These are phyloP conservation scores for Nicotiana tomentosiformis DNA, from an alignment of 257 asterid genomes.

Conservation along the genomic window DNA sequence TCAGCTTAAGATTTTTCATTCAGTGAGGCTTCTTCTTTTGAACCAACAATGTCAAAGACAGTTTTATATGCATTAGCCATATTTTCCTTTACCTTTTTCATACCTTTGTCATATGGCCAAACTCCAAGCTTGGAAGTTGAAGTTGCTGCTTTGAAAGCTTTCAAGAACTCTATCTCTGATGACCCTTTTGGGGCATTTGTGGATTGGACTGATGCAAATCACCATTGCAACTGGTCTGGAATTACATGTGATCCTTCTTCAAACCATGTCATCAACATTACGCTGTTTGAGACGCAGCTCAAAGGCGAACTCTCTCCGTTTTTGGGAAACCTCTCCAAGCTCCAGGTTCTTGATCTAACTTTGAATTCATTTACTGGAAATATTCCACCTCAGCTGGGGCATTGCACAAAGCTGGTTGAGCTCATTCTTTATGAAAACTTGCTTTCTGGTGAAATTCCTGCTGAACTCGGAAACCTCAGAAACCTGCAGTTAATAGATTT, in stretches of 20 bases:
- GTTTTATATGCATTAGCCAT: conserved; percentile 18
- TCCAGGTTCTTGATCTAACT: conserved; percentile 75
- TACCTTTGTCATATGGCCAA: conserved; percentile 20
- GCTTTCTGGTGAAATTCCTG: conserved; percentile 58
- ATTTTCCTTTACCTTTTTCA: conserved; percentile 22
- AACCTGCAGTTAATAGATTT: conserved; percentile 43
- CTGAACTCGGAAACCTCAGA: conserved; percentile 43
- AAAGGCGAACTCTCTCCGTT: conserved; percentile 47
- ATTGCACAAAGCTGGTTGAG: conserved; percentile 35
- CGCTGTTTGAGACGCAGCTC: conserved; percentile 46
- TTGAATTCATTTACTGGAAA: conserved; percentile 56
- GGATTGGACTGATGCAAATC: conserved; percentile 48
- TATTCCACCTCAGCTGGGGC: conserved; percentile 51
- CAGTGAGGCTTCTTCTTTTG: neutral
- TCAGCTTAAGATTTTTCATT: neutral
- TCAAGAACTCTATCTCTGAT: conserved; percentile 37
- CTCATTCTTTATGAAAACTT: conserved; percentile 42
- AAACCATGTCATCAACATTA: conserved; percentile 37
- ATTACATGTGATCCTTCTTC: conserved; percentile 40
- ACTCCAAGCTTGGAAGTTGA: conserved; percentile 19
- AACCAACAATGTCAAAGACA: conserved; percentile 16
- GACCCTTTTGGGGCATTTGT: conserved; percentile 50
- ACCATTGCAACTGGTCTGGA: conserved; percentile 80
- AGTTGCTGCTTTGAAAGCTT: conserved; percentile 48
- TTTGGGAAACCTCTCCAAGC: conserved; percentile 58